Conservation (phyloP, 305 asterid genomes). For the Euphrasia arctica region DNA sequence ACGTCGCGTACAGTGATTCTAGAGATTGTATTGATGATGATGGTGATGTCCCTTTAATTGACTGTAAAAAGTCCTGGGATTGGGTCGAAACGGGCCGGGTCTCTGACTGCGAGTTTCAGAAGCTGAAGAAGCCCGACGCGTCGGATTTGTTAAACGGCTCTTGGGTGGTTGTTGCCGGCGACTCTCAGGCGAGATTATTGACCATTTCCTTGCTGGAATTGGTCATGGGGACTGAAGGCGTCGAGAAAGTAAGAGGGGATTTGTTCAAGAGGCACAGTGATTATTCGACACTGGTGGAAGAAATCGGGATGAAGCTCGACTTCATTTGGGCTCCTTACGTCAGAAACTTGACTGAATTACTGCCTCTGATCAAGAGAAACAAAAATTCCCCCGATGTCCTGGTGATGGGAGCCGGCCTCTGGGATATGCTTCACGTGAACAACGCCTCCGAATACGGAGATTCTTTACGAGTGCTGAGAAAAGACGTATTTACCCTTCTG, state of each 20-base stretch:
- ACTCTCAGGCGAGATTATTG: constrained; percentile 79
- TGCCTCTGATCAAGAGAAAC: constrained; percentile 39
- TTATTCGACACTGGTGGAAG: constrained; percentile 56
- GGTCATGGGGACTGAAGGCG: constrained; percentile 54
- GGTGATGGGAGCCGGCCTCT: constrained; percentile 82
- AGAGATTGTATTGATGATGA: constrained; percentile 31
- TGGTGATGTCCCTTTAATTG: constrained; percentile 17
- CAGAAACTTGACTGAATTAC: constrained; percentile 55
- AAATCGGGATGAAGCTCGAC: constrained; percentile 81
- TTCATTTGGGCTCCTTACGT: constrained; percentile 87
- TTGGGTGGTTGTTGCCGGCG: constrained; percentile 91
- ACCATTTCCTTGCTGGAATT: constrained; percentile 73
- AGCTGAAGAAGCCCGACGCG: constrained; percentile 55
- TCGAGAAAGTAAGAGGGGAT: constrained; percentile 54
- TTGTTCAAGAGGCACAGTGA: constrained; percentile 93
- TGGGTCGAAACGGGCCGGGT: constrained; percentile 53
- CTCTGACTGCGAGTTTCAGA: constrained; percentile 70
- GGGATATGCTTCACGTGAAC: constrained; percentile 86
- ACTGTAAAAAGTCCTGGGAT: constrained; percentile 57
- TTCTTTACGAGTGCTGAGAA: constrained; percentile 49
- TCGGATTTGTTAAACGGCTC: constrained; percentile 88
- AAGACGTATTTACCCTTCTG: constrained; percentile 47
- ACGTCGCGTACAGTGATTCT: constrained; percentile 32
- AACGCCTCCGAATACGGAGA: constrained; percentile 56
- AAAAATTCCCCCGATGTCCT: constrained; percentile 63